Evolutionary conservation across 768 basidiomycete species (phyloP).

Genomic region (Boletus subparvulus): DNA sequence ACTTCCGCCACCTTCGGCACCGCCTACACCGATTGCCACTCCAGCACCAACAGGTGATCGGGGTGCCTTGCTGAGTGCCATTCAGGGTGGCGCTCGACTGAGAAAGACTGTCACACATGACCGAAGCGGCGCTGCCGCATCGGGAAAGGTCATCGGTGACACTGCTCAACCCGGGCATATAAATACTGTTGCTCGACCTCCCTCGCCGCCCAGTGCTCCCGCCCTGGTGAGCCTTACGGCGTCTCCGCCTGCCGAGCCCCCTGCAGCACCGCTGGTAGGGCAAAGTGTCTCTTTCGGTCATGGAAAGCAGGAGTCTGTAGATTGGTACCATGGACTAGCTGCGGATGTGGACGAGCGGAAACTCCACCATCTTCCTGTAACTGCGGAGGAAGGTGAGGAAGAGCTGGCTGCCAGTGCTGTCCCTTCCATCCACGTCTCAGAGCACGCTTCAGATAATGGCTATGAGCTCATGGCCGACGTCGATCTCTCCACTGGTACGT

Average conservation of each 20-base stretch:
- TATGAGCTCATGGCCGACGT: slow-evolving; percentile 69
- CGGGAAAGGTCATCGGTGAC: slow-evolving; percentile 81
- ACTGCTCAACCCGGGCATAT: slow-evolving; percentile 69
- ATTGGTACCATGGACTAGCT: slow-evolving; percentile 89
- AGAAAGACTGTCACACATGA: slow-evolving; percentile 81
- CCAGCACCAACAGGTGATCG: slow-evolving; percentile 52
- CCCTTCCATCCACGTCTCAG: slow-evolving; percentile 61
- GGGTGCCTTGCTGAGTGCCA: slow-evolving; percentile 70
- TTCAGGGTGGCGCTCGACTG: slow-evolving; percentile 72
- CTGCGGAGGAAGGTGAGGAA: slow-evolving; percentile 63
- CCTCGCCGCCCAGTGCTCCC: slow-evolving; percentile 25
- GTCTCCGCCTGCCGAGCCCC: slow-evolving; percentile 21
- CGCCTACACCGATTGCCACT: slow-evolving; percentile 34
- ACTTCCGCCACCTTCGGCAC: slow-evolving; percentile 36
- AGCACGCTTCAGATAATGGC: slow-evolving; percentile 37
- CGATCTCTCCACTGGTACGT: slow-evolving; percentile 60
- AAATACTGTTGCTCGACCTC: slow-evolving; percentile 45
- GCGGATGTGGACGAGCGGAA: slow-evolving; percentile 54
- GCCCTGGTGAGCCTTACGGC: slow-evolving; percentile 4
- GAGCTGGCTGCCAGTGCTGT: slow-evolving; percentile 35
- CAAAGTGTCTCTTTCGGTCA: slow-evolving; percentile 26
- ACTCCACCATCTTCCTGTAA: slow-evolving; percentile 47
- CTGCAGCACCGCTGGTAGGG: slow-evolving; percentile 15
- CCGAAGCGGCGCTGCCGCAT: slow-evolving; percentile 64
- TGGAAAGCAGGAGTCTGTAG: slow-evolving; percentile 74